Evolutionary conservation across 2,329 filamentous ascomycete genomes (phyloP), one percentile per base, ranked within the genome.

Genomic region (Bisporella sp.): DNA sequence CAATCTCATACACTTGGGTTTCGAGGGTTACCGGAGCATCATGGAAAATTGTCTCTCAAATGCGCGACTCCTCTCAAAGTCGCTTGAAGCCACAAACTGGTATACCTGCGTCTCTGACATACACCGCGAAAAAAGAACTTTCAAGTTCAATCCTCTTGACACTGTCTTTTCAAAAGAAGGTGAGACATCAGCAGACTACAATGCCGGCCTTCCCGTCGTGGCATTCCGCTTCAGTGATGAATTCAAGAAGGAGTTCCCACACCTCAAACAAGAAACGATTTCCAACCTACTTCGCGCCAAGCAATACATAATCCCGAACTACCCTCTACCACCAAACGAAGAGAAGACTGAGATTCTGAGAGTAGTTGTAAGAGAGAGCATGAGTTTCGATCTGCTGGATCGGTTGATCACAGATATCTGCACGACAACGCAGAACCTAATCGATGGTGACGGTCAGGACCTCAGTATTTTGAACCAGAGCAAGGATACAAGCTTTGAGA

Each of bases 231-330:
- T 87, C 53, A 76, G 73, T 9, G 78, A 85, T 55, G 71, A 75
- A 6, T 85, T 85, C 67, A 76, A 76, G 62, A 70, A 73, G 52
- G 67, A 80, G 41, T 85, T 74, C 63, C 77, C 80, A 0, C 77
- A 83, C 57, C 70, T 86, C 53, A 79, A 82, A 66, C 84, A 87
- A 65, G 81, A 78, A 50, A 74, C 74, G 5, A 71, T 87, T 11
- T 81, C 77, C 48, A 78, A 82, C 13, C 66, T 87, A 40, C 66
- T 86, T 49, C 73, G 83, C 11, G 78, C 79, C 4, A 82, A 82
- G 61, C 81, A 85, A 66, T 87, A 85, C 70, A 86, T 87, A 53
- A 81, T 87, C 51, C 83, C 82, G 28, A 86, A 86, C 69, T 87
- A 87, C 62, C 76, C 80, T 1, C 71, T 87, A 5, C 83, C 83